Evolutionary conservation across 1,139 yeast species (phyloP).

Genomic region (Blastobotrys buckinghamii): DNA sequence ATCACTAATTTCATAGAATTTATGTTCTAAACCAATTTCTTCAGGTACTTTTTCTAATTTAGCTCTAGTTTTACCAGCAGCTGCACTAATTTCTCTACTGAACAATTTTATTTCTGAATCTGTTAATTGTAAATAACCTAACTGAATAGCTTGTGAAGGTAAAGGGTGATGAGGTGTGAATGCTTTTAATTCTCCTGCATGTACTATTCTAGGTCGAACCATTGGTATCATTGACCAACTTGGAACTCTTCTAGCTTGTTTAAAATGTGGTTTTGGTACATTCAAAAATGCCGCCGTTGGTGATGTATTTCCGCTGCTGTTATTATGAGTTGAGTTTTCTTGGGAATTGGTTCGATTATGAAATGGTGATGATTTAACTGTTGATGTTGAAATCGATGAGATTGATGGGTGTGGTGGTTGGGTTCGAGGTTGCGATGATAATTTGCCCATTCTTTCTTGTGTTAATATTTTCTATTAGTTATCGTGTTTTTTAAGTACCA

Average conservation of each 20-base stretch:
- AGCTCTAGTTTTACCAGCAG: conserved; percentile 9
- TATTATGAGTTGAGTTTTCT: not conserved
- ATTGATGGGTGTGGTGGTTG: not conserved
- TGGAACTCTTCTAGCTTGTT: not conserved
- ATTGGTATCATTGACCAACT: conserved; percentile 9
- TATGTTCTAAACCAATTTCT: conserved; percentile 9
- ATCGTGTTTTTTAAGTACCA: no score
- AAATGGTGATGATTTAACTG: not conserved
- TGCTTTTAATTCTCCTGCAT: conserved; percentile 8
- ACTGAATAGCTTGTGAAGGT: conserved; percentile 2
- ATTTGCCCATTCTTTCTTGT: not conserved
- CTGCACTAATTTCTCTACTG: conserved; percentile 6
- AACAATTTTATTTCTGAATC: conserved; percentile 5
- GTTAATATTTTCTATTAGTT: no score
- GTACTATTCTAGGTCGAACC: conserved; percentile 7
- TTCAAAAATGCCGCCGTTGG: not conserved
- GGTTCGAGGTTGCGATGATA: not conserved
- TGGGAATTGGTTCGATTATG: not conserved
- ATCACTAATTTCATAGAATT: conserved; percentile 6
- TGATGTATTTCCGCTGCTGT: not conserved
- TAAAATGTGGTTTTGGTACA: not conserved
- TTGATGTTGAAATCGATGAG: not conserved
- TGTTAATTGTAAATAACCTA: conserved; percentile 7
- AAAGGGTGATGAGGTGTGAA: conserved; percentile 9
- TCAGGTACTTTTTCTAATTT: conserved; percentile 8